Percentiles rank a stretch among this genome's conserved stretches.
Conservation (phyloP, 306 rosid species). For the Malus orientalis region DNA sequence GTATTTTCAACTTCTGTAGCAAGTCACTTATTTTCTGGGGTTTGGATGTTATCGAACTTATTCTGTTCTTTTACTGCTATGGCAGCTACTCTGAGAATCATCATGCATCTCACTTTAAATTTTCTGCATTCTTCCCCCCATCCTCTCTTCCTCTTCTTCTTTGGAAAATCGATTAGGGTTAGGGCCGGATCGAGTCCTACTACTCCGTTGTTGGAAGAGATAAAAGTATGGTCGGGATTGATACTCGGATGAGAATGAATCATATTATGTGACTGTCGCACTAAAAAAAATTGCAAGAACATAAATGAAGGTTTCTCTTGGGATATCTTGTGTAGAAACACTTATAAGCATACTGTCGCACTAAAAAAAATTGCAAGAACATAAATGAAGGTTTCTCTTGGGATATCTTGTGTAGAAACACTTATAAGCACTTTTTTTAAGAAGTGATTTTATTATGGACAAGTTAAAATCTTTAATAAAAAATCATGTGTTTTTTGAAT, state of each 20-base stretch:
- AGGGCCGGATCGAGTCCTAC: background rate
- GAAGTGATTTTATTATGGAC: too few species aligned
- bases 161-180: background rate
- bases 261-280: background rate
- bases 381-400: too few species aligned
- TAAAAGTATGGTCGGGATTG: background rate
- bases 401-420: too few species aligned
- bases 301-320: too few species aligned
- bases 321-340: too few species aligned
- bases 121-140: background rate
- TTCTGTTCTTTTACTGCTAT: background rate
- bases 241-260: background rate
- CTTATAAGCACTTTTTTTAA: too few species aligned
- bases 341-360: background rate
- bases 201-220: background rate
- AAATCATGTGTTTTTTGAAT: too few species aligned
- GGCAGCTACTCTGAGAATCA: background rate
- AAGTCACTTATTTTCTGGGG: background rate
- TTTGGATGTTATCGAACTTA: background rate
- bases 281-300: too few species aligned
- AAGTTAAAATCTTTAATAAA: too few species aligned
- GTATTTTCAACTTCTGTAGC: constrained; percentile 5
- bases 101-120: background rate
- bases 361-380: too few species aligned
- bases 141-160: background rate